phyloP scores from a whole-genome alignment of 1,284 basidiomycete species.

The Psilocybe mexicana region DNA sequence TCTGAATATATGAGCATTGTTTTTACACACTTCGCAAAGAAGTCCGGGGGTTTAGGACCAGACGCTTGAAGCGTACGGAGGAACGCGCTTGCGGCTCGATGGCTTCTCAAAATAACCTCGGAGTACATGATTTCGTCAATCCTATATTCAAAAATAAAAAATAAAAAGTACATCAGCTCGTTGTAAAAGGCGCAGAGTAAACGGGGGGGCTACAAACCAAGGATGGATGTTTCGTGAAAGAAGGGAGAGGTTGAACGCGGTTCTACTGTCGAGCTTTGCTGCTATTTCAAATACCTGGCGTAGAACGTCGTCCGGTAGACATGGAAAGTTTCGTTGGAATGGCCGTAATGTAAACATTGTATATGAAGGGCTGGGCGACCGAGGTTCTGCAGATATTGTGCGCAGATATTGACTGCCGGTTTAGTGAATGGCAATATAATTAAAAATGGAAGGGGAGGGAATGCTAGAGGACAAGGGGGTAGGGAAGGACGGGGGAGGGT shows the following conservation, averaged over 20 bases:
- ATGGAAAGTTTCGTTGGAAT: background rate
- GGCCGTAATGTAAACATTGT: background rate
- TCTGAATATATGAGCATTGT: conserved; percentile 24
- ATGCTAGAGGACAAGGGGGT: background rate
- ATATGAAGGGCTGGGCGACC: background rate
- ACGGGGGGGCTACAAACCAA: conserved; percentile 15
- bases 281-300: conserved; percentile 22
- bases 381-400: background rate
- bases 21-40: conserved; percentile 27
- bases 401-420: too few species aligned
- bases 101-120: conserved; percentile 20
- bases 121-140: conserved; percentile 26
- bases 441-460: background rate
- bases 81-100: conserved; percentile 20
- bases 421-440: background rate
- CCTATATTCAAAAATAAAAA: conserved; percentile 13
- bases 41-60: conserved; percentile 17
- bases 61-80: conserved; percentile 27
- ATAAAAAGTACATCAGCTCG: background rate
- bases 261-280: conserved; percentile 15
- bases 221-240: conserved; percentile 16
- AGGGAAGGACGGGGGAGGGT: background rate
- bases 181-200: background rate
- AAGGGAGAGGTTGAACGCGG: conserved; percentile 16
- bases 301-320: conserved; percentile 22